Base-by-base conservation (phyloP, 2,329 filamentous ascomycete species). In the Scleromitrula shiraiana region DNA sequence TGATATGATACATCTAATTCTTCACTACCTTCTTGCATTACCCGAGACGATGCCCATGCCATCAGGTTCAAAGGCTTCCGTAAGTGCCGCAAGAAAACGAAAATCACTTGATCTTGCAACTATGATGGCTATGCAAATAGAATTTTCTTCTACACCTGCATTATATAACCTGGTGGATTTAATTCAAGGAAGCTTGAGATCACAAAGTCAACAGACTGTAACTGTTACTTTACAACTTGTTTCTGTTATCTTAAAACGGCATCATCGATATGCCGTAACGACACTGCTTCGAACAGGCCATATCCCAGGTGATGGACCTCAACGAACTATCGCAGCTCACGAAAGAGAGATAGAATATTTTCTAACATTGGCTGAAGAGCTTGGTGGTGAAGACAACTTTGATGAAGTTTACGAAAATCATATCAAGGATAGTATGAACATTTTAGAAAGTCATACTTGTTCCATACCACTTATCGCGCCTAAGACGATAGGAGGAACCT, bases 121-220 rank as follows among this genome's bases (percentile, higher is more conserved):
- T 27, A 83, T 88, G 67, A 79, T 90, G 64, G 82, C 85, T 3
- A 75, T 85, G 46, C 83, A 85, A 53, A 79, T 84, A 3, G 86
- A 93, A 47, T 73, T 78, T 12, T 77, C 85, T 8, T 76, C 76
- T 22, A 93, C 90, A 2, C 93, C 93, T 0, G 77, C 88, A 12
- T 73, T 98, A 0, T 98, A 96, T 71, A 97, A 94, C 62, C 71
- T 98, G 8, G 87, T 94, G 20, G 93, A 98, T 67, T 76, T 98
- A 10, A 83, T 95, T 24, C 74, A 94, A 2, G 86, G 89, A 29
- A 95, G 90, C 60, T 72, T 96, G 22, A 77, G 82, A 50, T 97
- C 93, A 0, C 75, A 77, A 37, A 96, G 93, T 59, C 78, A 85
- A 44, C 90, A 96, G 63, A 97, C 93, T 1, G 84, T 95, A 14